Evolutionary conservation across 2,329 filamentous ascomycete genomes (phyloP).

Genomic region (Didymella segeticola): DNA sequence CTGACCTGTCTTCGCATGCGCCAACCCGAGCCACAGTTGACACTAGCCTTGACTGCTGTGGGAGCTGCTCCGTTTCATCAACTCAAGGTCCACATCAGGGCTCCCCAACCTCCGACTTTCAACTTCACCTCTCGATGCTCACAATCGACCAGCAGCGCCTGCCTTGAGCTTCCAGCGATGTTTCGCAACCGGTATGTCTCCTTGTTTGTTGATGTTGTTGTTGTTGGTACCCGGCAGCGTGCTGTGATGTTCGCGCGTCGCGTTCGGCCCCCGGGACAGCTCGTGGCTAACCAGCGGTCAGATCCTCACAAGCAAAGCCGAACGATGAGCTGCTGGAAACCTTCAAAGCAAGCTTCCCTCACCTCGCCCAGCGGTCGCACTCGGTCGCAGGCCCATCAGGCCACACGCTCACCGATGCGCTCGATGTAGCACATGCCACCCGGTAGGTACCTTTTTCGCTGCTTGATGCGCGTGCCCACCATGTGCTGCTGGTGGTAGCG

Average conservation of each 20-base stretch:
- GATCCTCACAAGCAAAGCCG: slow-evolving; percentile 83
- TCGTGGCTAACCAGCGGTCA: slow-evolving; percentile 47
- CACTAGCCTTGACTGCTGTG: slow-evolving; percentile 31
- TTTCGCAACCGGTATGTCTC: slow-evolving; percentile 56
- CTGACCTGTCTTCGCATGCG: slow-evolving; percentile 34
- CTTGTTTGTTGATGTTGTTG: slow-evolving; percentile 6
- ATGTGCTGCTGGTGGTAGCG: slow-evolving; percentile 2
- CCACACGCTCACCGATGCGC: slow-evolving; percentile 56
- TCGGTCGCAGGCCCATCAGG: slow-evolving; percentile 49
- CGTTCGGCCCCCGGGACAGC: slow-evolving; percentile 19
- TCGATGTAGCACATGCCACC: slow-evolving; percentile 53
- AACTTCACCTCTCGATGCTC: slow-evolving; percentile 42
- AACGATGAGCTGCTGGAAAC: slow-evolving; percentile 81
- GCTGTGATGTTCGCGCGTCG: slow-evolving; percentile 40
- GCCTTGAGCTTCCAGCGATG: slow-evolving; percentile 49
- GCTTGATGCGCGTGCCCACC: slow-evolving; percentile 13
- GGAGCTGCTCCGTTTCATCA: slow-evolving; percentile 47
- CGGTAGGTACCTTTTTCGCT: slow-evolving; percentile 48
- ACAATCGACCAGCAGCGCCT: slow-evolving; percentile 27
- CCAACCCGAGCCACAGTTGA: slow-evolving; percentile 19
- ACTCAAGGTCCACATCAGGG: slow-evolving; percentile 28
- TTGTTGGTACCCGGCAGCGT: slow-evolving; percentile 5
- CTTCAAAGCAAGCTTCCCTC: slow-evolving; percentile 84
- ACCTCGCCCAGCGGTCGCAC: slow-evolving; percentile 61
- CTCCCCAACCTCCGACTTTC: slow-evolving; percentile 34